Evolutionary conservation across 306 rosid genomes (phyloP).

Genomic region (Comarum palustre): DNA sequence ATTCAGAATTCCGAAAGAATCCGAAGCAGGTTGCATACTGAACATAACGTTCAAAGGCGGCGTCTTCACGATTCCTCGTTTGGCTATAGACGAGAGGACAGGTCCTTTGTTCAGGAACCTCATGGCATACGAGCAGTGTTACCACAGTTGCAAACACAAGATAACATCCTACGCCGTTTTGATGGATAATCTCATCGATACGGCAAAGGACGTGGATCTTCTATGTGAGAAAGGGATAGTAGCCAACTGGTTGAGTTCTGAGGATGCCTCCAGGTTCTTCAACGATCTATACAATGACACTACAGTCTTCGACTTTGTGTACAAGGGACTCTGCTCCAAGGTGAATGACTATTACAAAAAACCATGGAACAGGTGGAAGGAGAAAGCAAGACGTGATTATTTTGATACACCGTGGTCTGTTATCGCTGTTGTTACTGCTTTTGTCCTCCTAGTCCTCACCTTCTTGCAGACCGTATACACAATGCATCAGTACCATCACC

Average conservation of each 20-base stretch:
- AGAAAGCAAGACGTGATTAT: constrained; percentile 15
- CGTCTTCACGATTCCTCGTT: not conserved
- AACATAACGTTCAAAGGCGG: constrained; percentile 4
- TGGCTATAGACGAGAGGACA: constrained; percentile 17
- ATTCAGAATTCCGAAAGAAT: no score
- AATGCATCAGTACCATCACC: not conserved
- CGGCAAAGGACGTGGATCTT: not conserved
- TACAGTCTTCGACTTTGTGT: not conserved
- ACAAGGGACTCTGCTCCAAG: rapidly evolving
- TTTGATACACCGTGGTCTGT: constrained; percentile 25
- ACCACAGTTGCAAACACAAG: not conserved
- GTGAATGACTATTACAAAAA: not conserved
- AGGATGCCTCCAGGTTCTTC: constrained; percentile 13
- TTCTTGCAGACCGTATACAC: constrained; percentile 21
- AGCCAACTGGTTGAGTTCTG: not conserved
- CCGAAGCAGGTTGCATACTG: not conserved
- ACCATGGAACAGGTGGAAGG: not conserved
- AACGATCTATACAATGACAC: constrained; percentile 18
- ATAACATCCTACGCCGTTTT: constrained; percentile 27
- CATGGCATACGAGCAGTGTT: constrained; percentile 19
- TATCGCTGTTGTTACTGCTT: constrained; percentile 6
- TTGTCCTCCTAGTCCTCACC: constrained; percentile 16
- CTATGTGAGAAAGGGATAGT: not conserved
- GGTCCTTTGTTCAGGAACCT: constrained; percentile 15
- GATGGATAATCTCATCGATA: constrained; percentile 24